Conservation (phyloP, 2,329 filamentous ascomycete species). For the Trichophyton mentagrophytes region DNA sequence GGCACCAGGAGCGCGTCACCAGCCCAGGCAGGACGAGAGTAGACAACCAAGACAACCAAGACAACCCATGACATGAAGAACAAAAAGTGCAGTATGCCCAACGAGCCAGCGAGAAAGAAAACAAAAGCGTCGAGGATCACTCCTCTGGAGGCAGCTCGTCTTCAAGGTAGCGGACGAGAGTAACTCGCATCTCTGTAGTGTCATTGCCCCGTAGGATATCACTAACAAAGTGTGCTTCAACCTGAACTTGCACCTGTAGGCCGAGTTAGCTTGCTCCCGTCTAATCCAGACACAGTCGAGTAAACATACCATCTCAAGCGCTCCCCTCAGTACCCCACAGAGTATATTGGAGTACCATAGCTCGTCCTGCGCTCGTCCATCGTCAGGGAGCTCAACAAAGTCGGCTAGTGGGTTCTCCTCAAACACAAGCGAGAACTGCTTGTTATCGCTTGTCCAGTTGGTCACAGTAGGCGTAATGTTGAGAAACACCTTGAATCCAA, state of each 20-base stretch:
- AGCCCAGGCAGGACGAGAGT: neutral
- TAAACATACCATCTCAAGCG: slow-evolving; percentile 72
- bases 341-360: slow-evolving; percentile 98
- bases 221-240: slow-evolving; percentile 91
- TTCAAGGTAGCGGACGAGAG: slow-evolving; percentile 84
- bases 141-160: slow-evolving; percentile 91
- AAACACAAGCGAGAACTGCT: slow-evolving; percentile 90
- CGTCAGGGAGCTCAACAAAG: slow-evolving; percentile 93
- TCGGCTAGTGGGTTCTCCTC: slow-evolving; percentile 95
- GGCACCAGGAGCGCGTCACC: neutral
- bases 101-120: neutral
- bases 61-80: neutral
- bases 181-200: slow-evolving; percentile 92
- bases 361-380: slow-evolving; percentile 89
- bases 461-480: slow-evolving; percentile 89
- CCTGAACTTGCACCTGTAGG: slow-evolving; percentile 76
- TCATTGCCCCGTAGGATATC: slow-evolving; percentile 88
- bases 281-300: too few species aligned
- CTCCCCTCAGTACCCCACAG: slow-evolving; percentile 79
- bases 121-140: slow-evolving; percentile 1
- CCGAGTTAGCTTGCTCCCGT: neutral
- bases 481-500: slow-evolving; percentile 98
- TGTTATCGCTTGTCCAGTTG: slow-evolving; percentile 92
- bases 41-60: neutral
- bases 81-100: neutral